Base-by-base conservation (phyloP, 495 filamentous ascomycete species). In the Hypoxylon intermedium region DNA sequence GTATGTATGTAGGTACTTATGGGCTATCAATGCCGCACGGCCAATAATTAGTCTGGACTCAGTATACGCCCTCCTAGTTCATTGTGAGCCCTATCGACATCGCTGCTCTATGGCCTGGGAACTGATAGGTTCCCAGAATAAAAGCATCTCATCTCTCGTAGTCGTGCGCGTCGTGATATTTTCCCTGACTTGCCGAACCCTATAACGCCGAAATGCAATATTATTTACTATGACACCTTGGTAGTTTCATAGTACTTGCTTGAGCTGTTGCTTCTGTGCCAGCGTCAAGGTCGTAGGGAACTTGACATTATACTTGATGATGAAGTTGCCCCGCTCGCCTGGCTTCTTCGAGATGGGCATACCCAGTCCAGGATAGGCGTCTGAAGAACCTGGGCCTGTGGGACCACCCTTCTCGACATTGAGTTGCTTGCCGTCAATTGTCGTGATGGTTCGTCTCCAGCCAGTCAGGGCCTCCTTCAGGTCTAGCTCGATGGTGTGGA, bases 391-490 rank as follows among this genome's bases (percentile, higher is more conserved):
- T 0, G 93, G 91, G 45, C 87, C 85, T 4, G 93, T 98, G 0
- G 93, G 93, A 0, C 93, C 93, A 9, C 83, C 77, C 66, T 89
- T 89, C 3, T 85, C 79, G 52, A 98, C 83, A 24, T 77, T 82
- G 54, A 98, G 74, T 53, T 89, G 86, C 69, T 92, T 93, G 58
- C 89, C 89, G 67, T 98, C 94, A 55, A 98, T 97, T 7, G 95
- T 98, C n/a, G 84, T 85, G 13, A 98, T 82, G 31, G 90, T 93
- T 28, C 89, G 86, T 58, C 86, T 84, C 94, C 94, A 98, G 51
- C 94, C 94, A 0, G 93, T 96, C 18, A 98, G 78, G n/a, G 94
- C 91, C 77, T 98, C 94, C 70, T 97, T 97, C n/a, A 98, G 83
- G 31, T 85, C 86, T 9, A 98, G 75, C 1, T 93, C 87, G 65